These are phyloP conservation scores for Verticillium dahliae DNA, from an alignment of 2,329 filamentous ascomycete genomes.

Conservation along the genomic window DNA sequence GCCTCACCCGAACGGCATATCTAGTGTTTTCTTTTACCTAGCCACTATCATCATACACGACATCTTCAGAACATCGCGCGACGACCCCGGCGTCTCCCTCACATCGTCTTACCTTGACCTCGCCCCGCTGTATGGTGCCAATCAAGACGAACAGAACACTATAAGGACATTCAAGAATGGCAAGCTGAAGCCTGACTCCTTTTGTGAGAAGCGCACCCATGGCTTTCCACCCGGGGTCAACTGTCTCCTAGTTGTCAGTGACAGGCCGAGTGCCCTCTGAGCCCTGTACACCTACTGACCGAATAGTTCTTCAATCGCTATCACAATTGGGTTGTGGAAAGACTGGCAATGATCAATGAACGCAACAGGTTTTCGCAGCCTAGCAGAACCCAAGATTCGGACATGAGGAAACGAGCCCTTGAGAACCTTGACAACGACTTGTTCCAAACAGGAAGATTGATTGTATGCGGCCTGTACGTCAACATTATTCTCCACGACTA, in stretches of 20 bases:
- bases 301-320: constrained; percentile 32
- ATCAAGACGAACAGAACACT: constrained; percentile 38
- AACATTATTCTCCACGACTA: constrained; percentile 38
- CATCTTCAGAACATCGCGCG: constrained; percentile 29
- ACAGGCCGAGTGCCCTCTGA: not conserved
- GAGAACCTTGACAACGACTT: constrained; percentile 29
- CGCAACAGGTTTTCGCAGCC: constrained; percentile 25
- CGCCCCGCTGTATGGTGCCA: constrained; percentile 45
- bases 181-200: constrained; percentile 47
- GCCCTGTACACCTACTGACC: not conserved
- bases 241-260: constrained; percentile 36
- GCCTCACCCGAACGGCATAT: constrained; percentile 65
- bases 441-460: constrained; percentile 30
- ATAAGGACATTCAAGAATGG: constrained; percentile 43
- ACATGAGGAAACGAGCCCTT: constrained; percentile 25
- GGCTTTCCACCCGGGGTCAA: constrained; percentile 48
- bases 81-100: constrained; percentile 19
- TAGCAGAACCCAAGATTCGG: not conserved
- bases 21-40: constrained; percentile 68
- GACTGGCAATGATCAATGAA: constrained; percentile 29
- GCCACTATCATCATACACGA: constrained; percentile 60
- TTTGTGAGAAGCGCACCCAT: constrained; percentile 42
- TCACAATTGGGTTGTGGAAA: constrained; percentile 16
- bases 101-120: constrained; percentile 41
- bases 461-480: constrained; percentile 51